Percentiles rank a stretch among this genome's conserved stretches.
Evolutionary conservation across 139 green algal species (phyloP).

Genomic region (Chlorella sp.): DNA sequence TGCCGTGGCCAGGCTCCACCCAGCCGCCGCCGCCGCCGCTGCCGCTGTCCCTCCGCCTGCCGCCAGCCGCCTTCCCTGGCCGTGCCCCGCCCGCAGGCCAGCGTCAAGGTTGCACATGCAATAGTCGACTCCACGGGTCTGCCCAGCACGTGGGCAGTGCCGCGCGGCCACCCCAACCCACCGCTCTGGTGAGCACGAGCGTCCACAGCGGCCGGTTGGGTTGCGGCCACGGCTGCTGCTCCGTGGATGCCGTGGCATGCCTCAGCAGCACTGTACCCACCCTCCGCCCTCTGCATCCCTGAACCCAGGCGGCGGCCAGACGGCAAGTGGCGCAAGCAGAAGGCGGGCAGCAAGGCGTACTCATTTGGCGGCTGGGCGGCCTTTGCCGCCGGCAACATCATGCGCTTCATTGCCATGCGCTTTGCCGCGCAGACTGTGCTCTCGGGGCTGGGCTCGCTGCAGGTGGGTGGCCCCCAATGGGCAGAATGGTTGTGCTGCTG

Average conservation of each 20-base stretch:
- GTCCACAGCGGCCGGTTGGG: background rate
- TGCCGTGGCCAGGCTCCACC: too few species aligned
- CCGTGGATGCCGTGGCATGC: too few species aligned
- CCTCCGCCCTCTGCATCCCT: too few species aligned
- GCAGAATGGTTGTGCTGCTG: too few species aligned
- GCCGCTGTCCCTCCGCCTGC: background rate
- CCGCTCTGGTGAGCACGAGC: conserved; percentile 40
- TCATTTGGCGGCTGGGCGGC: conserved; percentile 45
- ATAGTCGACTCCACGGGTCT: conserved; percentile 51
- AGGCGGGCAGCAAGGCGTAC: conserved; percentile 50
- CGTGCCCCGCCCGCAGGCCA: conserved; percentile 10
- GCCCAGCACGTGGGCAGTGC: conserved; percentile 40
- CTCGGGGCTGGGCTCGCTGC: conserved; percentile 41
- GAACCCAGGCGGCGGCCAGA: conserved; percentile 56
- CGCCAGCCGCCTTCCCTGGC: background rate
- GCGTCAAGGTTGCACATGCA: conserved; percentile 53
- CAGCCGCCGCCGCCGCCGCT: background rate
- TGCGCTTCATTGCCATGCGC: conserved; percentile 63
- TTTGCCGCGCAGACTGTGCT: conserved; percentile 66
- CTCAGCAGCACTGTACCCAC: too few species aligned
- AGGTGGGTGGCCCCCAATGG: too few species aligned
- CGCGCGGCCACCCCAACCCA: background rate
- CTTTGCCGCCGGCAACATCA: conserved; percentile 58
- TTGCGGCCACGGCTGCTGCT: too few species aligned
- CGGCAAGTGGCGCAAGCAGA: conserved; percentile 53